Evolutionary conservation across 371 early-diverging fungal genomes (phyloP).

Genomic region (Basidiobolus meristosporus): DNA sequence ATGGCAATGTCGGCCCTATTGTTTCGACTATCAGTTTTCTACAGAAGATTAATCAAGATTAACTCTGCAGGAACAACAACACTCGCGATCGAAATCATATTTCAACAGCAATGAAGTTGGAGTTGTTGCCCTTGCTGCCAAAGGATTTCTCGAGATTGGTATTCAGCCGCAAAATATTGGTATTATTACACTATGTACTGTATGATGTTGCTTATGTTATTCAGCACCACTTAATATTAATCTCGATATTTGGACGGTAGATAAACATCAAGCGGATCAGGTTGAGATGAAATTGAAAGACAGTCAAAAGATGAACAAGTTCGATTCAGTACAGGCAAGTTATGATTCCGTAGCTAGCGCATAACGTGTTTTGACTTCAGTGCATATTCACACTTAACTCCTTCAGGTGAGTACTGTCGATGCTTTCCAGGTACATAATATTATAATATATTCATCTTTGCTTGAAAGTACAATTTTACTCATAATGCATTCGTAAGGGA

Average conservation of each 20-base stretch:
- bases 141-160: slow-evolving; percentile 10
- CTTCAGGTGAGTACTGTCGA: slow-evolving; percentile 51
- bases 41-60: neutral
- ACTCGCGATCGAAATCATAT: slow-evolving; percentile 10
- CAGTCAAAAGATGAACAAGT: neutral
- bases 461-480: neutral
- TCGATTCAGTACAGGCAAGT: slow-evolving; percentile 9
- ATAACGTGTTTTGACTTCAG: neutral
- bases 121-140: slow-evolving; percentile 12
- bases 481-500: slow-evolving; percentile 21
- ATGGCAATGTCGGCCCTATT: slow-evolving; percentile 14
- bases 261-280: slow-evolving; percentile 28
- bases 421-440: slow-evolving; percentile 44
- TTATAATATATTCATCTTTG: no score
- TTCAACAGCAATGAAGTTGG: slow-evolving; percentile 27
- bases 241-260: slow-evolving; percentile 9
- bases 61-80: slow-evolving; percentile 11
- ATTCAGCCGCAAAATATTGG: slow-evolving; percentile 21
- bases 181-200: slow-evolving; percentile 36
- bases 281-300: slow-evolving; percentile 11
- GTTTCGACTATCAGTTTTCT: neutral
- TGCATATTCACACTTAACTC: neutral
- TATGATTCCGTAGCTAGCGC: neutral
- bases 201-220: neutral
- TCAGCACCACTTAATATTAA: neutral